These are phyloP conservation scores for Monascus ruber DNA, from an alignment of 2,329 filamentous ascomycete species.

Conservation along the genomic window DNA sequence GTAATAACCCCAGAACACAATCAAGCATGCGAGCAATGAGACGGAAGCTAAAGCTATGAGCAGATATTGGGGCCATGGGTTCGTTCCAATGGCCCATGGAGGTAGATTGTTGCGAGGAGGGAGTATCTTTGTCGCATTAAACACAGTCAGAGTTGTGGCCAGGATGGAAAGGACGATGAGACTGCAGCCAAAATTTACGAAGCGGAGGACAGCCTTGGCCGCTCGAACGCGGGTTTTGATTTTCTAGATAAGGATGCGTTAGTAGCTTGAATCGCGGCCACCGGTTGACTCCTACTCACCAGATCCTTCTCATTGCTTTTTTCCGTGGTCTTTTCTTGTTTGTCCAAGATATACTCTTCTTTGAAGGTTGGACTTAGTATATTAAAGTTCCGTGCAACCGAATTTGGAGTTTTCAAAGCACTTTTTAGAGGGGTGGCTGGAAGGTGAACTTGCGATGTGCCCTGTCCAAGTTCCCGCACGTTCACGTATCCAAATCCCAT, in stretches of 20 bases:
- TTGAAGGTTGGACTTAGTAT: slow-evolving; percentile 83
- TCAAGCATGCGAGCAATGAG: slow-evolving; percentile 66
- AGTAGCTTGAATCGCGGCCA: slow-evolving; percentile 10
- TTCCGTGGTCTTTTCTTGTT: slow-evolving; percentile 68
- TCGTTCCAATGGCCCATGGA: slow-evolving; percentile 69
- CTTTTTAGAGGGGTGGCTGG: slow-evolving; percentile 78
- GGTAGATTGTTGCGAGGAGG: slow-evolving; percentile 69
- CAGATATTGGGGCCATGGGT: slow-evolving; percentile 79
- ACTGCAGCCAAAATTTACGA: slow-evolving; percentile 93
- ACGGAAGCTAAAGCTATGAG: slow-evolving; percentile 68
- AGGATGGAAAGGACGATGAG: slow-evolving; percentile 89
- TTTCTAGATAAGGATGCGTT: slow-evolving; percentile 50
- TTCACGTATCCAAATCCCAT: slow-evolving; percentile 87
- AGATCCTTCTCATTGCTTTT: slow-evolving; percentile 79
- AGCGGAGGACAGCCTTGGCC: slow-evolving; percentile 88
- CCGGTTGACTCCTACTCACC: slow-evolving; percentile 45
- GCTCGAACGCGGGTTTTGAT: slow-evolving; percentile 82
- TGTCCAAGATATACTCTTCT: slow-evolving; percentile 78
- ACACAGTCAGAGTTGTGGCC: slow-evolving; percentile 77
- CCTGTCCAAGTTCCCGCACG: slow-evolving; percentile 39
- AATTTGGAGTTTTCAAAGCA: slow-evolving; percentile 77
- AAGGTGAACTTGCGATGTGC: slow-evolving; percentile 45
- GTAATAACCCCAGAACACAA: slow-evolving; percentile 77
- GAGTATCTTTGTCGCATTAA: slow-evolving; percentile 71
- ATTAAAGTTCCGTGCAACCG: slow-evolving; percentile 63